A percentile compares a stretch with the other conserved stretches of the same genome.
Conservation (phyloP, 2,329 filamentous ascomycete species). For the Pseudopyricularia javanii region DNA sequence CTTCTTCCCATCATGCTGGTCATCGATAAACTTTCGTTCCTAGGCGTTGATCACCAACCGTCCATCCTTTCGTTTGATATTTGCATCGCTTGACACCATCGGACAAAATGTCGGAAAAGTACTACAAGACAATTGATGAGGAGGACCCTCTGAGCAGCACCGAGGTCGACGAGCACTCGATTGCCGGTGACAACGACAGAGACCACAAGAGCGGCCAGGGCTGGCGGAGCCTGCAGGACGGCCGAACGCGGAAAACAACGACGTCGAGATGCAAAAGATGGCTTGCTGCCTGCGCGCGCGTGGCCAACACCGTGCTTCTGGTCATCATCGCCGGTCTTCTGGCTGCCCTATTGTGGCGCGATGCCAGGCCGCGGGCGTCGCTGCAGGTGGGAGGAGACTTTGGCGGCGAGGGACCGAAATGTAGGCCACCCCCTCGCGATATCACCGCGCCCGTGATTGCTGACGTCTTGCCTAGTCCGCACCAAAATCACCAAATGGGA, state of each 20-base stretch:
- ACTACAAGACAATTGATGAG: too few species aligned
- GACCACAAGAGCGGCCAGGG: background rate
- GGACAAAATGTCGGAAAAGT: too few species aligned
- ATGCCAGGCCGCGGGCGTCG: background rate
- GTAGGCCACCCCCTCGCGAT: background rate
- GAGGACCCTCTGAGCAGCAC: too few species aligned
- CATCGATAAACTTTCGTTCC: too few species aligned
- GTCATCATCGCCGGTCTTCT: background rate
- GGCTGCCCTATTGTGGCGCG: background rate
- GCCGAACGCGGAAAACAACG: background rate
- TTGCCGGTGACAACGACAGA: too few species aligned
- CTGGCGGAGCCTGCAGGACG: background rate
- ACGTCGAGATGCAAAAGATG: background rate
- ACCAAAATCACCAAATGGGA: constrained; percentile 23
- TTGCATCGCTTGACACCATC: too few species aligned
- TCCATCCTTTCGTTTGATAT: too few species aligned
- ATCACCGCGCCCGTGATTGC: background rate
- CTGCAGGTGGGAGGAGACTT: background rate
- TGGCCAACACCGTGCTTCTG: background rate
- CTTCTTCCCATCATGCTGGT: too few species aligned
- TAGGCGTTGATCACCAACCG: too few species aligned
- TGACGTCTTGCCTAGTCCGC: constrained; percentile 14
- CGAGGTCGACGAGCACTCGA: too few species aligned
- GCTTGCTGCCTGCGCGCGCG: background rate
- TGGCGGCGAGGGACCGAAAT: background rate